A percentile compares a stretch with the other conserved stretches of the same genome.
Conservation (phyloP, 345 rosid species). For the Ricinus communis region DNA sequence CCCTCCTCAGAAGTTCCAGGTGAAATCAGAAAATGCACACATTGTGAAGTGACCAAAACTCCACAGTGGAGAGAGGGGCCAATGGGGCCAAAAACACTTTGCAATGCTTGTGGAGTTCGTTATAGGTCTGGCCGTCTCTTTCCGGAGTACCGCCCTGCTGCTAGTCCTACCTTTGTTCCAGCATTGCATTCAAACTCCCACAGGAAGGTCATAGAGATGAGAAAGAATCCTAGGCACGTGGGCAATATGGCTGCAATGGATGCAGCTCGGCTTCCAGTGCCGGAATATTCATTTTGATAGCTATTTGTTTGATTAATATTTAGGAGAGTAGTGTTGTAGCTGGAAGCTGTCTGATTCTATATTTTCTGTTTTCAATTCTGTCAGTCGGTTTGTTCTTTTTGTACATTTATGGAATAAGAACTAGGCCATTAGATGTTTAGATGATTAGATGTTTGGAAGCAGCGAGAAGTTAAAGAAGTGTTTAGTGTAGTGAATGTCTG, state of each 20-base stretch:
- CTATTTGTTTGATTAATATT: constrained; percentile 32
- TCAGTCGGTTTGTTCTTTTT: constrained; percentile 34
- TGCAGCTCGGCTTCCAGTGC: constrained; percentile 3
- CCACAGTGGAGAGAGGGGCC: constrained; percentile 99
- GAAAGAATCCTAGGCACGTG: constrained; percentile 40
- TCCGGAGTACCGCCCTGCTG: constrained; percentile 89
- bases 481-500: background rate
- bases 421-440: constrained; percentile 29
- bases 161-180: constrained; percentile 77
- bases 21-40: constrained; percentile 57
- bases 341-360: constrained; percentile 25
- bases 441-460: constrained; percentile 28
- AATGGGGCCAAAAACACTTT: constrained; percentile 82
- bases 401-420: constrained; percentile 47
- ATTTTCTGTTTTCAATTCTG: constrained; percentile 9
- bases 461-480: background rate
- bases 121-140: constrained; percentile 83
- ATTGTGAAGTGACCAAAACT: constrained; percentile 71
- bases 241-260: background rate
- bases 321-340: constrained; percentile 26
- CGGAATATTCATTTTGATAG: constrained; percentile 31
- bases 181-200: constrained; percentile 74
- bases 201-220: constrained; percentile 78
- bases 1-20: constrained; percentile 20
- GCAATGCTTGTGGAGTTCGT: constrained; percentile 94